These are phyloP conservation scores for Aspergillus ochraceus DNA, from an alignment of 2,329 filamentous ascomycete species.

Conservation along the genomic window DNA sequence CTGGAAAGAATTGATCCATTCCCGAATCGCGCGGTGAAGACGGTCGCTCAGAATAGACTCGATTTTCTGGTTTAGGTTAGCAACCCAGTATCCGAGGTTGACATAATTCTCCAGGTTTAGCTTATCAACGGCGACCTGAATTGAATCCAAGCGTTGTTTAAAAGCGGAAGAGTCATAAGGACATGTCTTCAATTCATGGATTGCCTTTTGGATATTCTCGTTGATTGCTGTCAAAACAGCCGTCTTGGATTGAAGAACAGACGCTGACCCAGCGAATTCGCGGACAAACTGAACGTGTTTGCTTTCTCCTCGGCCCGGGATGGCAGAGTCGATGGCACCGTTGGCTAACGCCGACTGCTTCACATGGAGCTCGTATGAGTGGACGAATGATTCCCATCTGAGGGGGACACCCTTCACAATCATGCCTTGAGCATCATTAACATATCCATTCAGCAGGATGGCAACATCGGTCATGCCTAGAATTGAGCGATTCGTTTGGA, in stretches of 20 bases:
- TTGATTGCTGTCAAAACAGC: constrained; percentile 76
- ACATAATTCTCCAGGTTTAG: constrained; percentile 95
- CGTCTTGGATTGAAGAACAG: constrained; percentile 85
- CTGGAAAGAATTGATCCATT: constrained; percentile 87
- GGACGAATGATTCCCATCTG: constrained; percentile 97
- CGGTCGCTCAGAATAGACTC: constrained; percentile 77
- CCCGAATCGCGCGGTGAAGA: constrained; percentile 76
- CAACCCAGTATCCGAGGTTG: constrained; percentile 88
- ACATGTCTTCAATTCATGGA: constrained; percentile 81
- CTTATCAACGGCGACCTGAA: constrained; percentile 92
- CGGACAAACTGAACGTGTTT: constrained; percentile 96
- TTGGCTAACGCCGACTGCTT: constrained; percentile 63
- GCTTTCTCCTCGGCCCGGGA: constrained; percentile 68
- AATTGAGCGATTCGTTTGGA: constrained; percentile 84
- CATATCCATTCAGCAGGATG: constrained; percentile 83
- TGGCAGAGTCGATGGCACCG: constrained; percentile 58
- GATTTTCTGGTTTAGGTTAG: constrained; percentile 80
- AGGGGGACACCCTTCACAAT: constrained; percentile 85
- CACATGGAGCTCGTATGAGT: constrained; percentile 89
- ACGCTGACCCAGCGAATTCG: constrained; percentile 85
- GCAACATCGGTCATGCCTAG: constrained; percentile 82
- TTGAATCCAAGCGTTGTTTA: constrained; percentile 74
- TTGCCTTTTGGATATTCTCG: constrained; percentile 74
- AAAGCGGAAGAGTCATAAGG: constrained; percentile 80
- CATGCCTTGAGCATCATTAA: constrained; percentile 82